phyloP scores from a whole-genome alignment of 1,139 yeast genomes.

The Scheffersomyces lignicola region DNA sequence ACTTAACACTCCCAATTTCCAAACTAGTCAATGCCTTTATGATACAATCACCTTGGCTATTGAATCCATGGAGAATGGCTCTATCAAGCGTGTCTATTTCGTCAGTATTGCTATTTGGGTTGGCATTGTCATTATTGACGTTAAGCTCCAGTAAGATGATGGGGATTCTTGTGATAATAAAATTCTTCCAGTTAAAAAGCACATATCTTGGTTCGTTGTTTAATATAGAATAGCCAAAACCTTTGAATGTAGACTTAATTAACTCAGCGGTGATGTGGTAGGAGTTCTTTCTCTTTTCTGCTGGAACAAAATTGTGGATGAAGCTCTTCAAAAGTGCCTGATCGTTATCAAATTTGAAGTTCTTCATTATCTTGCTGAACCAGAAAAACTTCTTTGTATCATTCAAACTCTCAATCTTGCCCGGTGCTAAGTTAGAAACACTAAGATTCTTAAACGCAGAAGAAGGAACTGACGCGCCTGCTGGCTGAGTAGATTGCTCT shows the following conservation, averaged over 20 bases:
- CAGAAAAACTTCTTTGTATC: conserved; percentile 30
- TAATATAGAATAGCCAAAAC: conserved; percentile 17
- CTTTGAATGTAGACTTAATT: conserved; percentile 20
- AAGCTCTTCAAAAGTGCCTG: conserved; percentile 15
- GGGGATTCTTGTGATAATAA: conserved; percentile 32
- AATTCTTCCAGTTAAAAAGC: conserved; percentile 36
- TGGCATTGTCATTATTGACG: conserved; percentile 11
- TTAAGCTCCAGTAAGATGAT: conserved; percentile 18
- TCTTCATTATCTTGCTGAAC: conserved; percentile 27
- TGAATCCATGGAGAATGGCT: conserved; percentile 17
- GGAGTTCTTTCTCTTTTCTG: conserved; percentile 10
- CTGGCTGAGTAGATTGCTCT: background rate
- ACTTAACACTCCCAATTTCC: conserved; percentile 16
- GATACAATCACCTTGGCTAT: conserved; percentile 13
- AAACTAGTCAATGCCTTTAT: conserved; percentile 11
- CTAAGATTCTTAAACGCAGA: conserved; percentile 14
- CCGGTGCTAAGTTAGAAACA: conserved; percentile 3
- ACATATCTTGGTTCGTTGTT: conserved; percentile 19
- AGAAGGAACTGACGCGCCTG: too few species aligned
- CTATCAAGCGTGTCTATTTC: conserved; percentile 20
- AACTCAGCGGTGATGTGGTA: conserved; percentile 20
- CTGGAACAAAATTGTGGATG: conserved; percentile 13
- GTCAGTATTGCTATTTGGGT: conserved; percentile 6
- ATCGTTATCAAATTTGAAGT: conserved; percentile 23
- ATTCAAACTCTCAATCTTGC: conserved; percentile 4